A percentile compares a stretch with the other conserved stretches of the same genome.
phyloP scores from a whole-genome alignment of 257 asterid species.

The Craterostigma plantagineum region DNA sequence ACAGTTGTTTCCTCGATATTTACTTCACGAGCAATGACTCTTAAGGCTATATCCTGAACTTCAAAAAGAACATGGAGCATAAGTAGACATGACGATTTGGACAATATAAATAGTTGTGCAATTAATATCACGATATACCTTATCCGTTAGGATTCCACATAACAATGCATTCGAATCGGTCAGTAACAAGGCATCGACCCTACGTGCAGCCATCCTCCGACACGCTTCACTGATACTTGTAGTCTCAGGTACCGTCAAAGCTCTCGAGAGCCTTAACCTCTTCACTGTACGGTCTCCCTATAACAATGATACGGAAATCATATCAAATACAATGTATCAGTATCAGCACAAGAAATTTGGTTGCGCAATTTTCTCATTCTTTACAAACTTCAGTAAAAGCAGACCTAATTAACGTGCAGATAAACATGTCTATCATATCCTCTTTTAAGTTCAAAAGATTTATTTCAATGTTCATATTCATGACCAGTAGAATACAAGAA shows the following conservation, averaged over 20 bases:
- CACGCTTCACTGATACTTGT: slow-evolving; percentile 77
- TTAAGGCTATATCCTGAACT: slow-evolving; percentile 64
- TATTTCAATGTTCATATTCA: no score
- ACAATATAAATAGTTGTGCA: background rate
- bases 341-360: background rate
- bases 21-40: slow-evolving; percentile 74
- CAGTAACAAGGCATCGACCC: slow-evolving; percentile 80
- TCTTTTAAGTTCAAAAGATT: no score
- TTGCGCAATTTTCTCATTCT: background rate
- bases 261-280: slow-evolving; percentile 76
- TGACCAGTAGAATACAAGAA: no score
- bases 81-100: background rate
- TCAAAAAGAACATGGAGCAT: slow-evolving; percentile 6
- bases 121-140: slow-evolving; percentile 26
- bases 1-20: slow-evolving; percentile 75
- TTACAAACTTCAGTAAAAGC: background rate
- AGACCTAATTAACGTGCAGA: no score
- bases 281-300: slow-evolving; percentile 96
- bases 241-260: slow-evolving; percentile 76
- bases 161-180: slow-evolving; percentile 90
- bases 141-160: slow-evolving; percentile 92
- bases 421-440: no score
- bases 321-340: slow-evolving; percentile 2
- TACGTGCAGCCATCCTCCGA: slow-evolving; percentile 80
- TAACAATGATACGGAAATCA: slow-evolving; percentile 10